Evolutionary conservation across 2,329 filamentous ascomycete species (phyloP).

Genomic region (Aspergillus candidus): DNA sequence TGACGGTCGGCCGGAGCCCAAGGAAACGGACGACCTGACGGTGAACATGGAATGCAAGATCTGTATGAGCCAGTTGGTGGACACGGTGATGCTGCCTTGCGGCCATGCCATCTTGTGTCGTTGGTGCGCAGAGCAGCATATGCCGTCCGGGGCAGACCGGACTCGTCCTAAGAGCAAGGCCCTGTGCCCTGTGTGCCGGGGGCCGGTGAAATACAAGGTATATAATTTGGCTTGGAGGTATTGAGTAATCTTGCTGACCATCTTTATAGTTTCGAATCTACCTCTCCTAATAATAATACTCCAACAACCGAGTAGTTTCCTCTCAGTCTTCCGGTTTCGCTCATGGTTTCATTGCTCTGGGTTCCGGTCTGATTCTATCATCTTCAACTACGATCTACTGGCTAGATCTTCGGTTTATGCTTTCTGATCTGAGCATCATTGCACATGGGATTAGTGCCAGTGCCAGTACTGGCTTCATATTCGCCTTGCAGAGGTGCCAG

Average conservation of each 20-base stretch:
- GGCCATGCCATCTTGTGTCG: slow-evolving; percentile 51
- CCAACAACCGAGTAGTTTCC: background rate
- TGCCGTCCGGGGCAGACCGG: slow-evolving; percentile 34
- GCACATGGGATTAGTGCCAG: too few species aligned
- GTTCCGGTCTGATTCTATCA: too few species aligned
- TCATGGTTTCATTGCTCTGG: too few species aligned
- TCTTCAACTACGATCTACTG: too few species aligned
- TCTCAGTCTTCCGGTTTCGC: background rate
- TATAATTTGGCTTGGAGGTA: background rate
- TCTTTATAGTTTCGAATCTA: slow-evolving; percentile 5
- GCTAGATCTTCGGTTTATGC: too few species aligned
- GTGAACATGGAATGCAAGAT: slow-evolving; percentile 48
- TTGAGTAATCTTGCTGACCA: background rate
- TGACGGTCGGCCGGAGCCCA: slow-evolving; percentile 42
- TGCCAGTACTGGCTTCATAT: too few species aligned
- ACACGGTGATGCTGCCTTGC: slow-evolving; percentile 49
- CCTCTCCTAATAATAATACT: slow-evolving; percentile 1
- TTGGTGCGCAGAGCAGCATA: slow-evolving; percentile 49
- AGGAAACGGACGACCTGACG: slow-evolving; percentile 45
- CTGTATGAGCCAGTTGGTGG: slow-evolving; percentile 48
- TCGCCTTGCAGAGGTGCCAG: too few species aligned
- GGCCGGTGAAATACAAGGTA: slow-evolving; percentile 25
- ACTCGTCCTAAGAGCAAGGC: slow-evolving; percentile 13
- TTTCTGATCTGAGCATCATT: too few species aligned
- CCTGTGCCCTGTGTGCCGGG: slow-evolving; percentile 26